A percentile compares a stretch with the other conserved stretches of the same genome.
Evolutionary conservation across 2,329 filamentous ascomycete genomes (phyloP).

Genomic region (Mycosphaerella arachidis): DNA sequence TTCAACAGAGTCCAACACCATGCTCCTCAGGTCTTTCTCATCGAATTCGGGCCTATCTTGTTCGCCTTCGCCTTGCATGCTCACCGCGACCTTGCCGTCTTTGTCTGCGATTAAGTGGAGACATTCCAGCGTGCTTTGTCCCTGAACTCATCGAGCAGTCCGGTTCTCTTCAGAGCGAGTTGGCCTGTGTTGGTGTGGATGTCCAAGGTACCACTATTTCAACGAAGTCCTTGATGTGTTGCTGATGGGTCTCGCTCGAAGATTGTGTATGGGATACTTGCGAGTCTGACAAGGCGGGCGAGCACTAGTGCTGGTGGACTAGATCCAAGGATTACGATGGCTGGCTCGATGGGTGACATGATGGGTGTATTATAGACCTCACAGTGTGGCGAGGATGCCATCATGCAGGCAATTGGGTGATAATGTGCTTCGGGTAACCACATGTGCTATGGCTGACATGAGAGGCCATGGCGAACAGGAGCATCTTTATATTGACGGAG

Average conservation of each 20-base stretch:
- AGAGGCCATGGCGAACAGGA: background rate
- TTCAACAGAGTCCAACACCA: conserved; percentile 37
- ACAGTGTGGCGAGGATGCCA: background rate
- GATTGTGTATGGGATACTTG: conserved; percentile 21
- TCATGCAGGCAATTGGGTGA: too few species aligned
- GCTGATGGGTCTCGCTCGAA: conserved; percentile 18
- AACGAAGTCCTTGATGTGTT: conserved; percentile 12
- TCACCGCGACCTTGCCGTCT: conserved; percentile 16
- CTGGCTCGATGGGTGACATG: background rate
- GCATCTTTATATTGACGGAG: background rate
- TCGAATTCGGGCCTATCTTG: conserved; percentile 40
- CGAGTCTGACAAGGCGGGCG: conserved; percentile 23
- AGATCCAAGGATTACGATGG: conserved; percentile 30
- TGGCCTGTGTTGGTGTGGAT: conserved; percentile 30
- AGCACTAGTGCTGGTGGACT: conserved; percentile 28
- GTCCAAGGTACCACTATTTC: conserved; percentile 28
- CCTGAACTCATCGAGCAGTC: conserved; percentile 29
- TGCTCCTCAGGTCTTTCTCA: conserved; percentile 33
- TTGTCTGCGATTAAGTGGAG: conserved; percentile 14
- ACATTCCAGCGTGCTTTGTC: conserved; percentile 27
- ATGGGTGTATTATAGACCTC: background rate
- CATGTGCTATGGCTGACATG: background rate
- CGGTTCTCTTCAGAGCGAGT: conserved; percentile 28
- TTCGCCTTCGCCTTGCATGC: conserved; percentile 22
- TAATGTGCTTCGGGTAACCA: too few species aligned